Evolutionary conservation across 2,329 filamentous ascomycete genomes (phyloP), one percentile per base, ranked within the genome.

Genomic region (Neofusicoccum kwambonambiense): DNA sequence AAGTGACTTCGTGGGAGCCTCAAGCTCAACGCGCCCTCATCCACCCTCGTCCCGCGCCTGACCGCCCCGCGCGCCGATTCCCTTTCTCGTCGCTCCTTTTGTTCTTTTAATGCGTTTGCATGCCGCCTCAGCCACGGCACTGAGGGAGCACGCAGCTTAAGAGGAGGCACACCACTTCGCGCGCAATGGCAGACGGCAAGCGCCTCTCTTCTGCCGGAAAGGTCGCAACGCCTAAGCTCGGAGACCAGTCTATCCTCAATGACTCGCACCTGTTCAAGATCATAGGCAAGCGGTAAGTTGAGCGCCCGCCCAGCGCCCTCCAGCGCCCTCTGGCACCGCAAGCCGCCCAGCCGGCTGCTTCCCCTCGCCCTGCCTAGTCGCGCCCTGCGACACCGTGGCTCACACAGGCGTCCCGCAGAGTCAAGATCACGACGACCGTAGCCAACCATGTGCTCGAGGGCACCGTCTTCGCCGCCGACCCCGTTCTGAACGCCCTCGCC

Each of bases 391-490:
- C 61, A 45, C 42, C 50, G 34, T 52, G 49, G 61, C 61, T 64
- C 31, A 54, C 61, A 34, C 49, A 8, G n/a, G 42, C 4, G 39
- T 39, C 22, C 35, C 17, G 42, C 73, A 88, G 86, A 65, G 79
- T 89, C 71, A 86, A 84, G 69, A 75, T 89, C 68, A 87, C 34
- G 81, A 79, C 63, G 45, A 60, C 63, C 17, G 37, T 61, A 13
- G 54, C 56, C 63, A 77, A 82, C 61, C 80, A 81, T 49, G 83
- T 81, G 27, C 77, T 87, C 66, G 86, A 89, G 74, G 87, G 87
- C 70, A 86, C 81, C 17, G 80, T 89, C 65, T 89, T 87, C 76
- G 87, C 86, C 34, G 85, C 84, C 51, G 86, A 84, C 73, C 85
- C 86, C 31, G 79, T 86, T 70, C 85, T 85, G 64, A 87, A 87